Percentiles rank a stretch among this genome's conserved stretches.
These are phyloP conservation scores for Aureobasidium subglaciale DNA, from an alignment of 2,329 filamentous ascomycete genomes.

Conservation along the genomic window DNA sequence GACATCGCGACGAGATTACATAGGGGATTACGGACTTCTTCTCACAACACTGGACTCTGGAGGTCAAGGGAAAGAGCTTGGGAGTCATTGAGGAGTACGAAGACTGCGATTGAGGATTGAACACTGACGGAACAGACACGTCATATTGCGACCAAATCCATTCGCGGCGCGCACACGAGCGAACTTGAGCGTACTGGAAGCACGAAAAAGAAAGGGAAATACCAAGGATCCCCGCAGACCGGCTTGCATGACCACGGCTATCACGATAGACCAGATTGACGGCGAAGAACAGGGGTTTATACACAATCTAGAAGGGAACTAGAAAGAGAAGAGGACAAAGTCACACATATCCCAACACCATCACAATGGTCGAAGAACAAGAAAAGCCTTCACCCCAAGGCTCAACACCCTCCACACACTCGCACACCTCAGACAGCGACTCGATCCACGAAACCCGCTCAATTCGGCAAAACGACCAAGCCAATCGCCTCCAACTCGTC, in stretches of 20 bases:
- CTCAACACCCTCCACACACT: background rate
- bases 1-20: background rate
- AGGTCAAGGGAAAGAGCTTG: too few relatives aligned
- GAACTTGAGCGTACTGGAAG: too few relatives aligned
- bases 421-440: background rate
- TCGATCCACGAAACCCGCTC: background rate
- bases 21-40: background rate
- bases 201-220: background rate
- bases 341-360: background rate
- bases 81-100: background rate
- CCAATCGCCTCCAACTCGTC: constrained; percentile 8
- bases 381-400: background rate
- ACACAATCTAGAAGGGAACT: too few relatives aligned
- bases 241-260: background rate
- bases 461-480: background rate
- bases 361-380: constrained; percentile 5
- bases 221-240: background rate
- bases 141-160: background rate
- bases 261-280: background rate
- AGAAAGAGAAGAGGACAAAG: background rate
- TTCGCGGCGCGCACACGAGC: too few relatives aligned
- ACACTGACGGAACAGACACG: background rate
- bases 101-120: background rate
- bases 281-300: too few relatives aligned
- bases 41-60: too few relatives aligned